Conservation (phyloP, 306 rosid species). For the Biancaea sappan region DNA sequence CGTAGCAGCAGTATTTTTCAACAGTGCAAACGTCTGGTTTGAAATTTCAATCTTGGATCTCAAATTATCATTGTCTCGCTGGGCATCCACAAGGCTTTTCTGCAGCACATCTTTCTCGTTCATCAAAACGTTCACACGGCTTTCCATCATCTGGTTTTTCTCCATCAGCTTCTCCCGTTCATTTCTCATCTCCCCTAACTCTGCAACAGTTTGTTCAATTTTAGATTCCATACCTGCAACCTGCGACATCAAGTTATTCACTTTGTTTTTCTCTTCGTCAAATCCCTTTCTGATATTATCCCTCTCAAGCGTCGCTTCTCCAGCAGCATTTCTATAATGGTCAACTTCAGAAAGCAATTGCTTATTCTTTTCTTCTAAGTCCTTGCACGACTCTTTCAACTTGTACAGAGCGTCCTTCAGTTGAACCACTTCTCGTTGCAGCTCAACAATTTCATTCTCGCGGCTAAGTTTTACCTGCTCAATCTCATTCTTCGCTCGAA, state of each 20-base stretch:
- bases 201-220: slow-evolving; percentile 39
- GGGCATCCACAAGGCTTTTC: slow-evolving; percentile 41
- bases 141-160: slow-evolving; percentile 41
- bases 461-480: slow-evolving; percentile 41
- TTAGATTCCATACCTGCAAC: slow-evolving; percentile 43
- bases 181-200: slow-evolving; percentile 36
- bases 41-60: slow-evolving; percentile 49
- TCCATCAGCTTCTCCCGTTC: slow-evolving; percentile 38
- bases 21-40: slow-evolving; percentile 47
- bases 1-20: slow-evolving; percentile 65
- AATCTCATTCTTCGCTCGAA: slow-evolving; percentile 38
- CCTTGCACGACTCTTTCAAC: slow-evolving; percentile 27
- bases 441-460: slow-evolving; percentile 44
- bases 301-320: slow-evolving; percentile 28
- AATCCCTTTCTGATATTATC: slow-evolving; percentile 34
- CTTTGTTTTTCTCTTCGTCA: slow-evolving; percentile 52
- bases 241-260: slow-evolving; percentile 38
- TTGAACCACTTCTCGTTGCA: slow-evolving; percentile 37
- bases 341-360: slow-evolving; percentile 44
- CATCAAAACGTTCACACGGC: slow-evolving; percentile 35
- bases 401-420: slow-evolving; percentile 35
- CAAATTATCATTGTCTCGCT: slow-evolving; percentile 39
- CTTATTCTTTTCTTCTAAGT: slow-evolving; percentile 42
- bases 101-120: slow-evolving; percentile 50
- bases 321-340: slow-evolving; percentile 26